These are phyloP conservation scores for Saitozyma sp. DNA, from an alignment of 768 basidiomycete genomes.

Conservation along the genomic window DNA sequence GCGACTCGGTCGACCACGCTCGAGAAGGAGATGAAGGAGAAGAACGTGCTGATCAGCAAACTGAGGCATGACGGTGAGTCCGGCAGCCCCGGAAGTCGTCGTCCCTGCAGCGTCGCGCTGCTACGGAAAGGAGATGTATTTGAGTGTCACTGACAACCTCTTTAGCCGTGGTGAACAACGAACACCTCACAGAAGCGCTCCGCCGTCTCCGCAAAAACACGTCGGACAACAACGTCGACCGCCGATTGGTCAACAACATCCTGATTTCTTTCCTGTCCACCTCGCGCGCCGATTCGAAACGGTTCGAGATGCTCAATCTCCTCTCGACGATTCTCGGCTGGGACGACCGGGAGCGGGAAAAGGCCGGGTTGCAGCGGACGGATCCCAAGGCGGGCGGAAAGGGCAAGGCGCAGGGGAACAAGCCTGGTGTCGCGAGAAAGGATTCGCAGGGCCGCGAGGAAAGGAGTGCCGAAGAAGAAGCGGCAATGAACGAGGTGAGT, in stretches of 20 bases:
- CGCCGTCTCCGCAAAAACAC: conserved; percentile 84
- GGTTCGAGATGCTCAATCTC: conserved; percentile 92
- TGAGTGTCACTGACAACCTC: conserved; percentile 12
- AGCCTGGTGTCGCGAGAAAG: conserved; percentile 52
- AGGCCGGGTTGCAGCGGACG: conserved; percentile 76
- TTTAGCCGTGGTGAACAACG: conserved; percentile 91
- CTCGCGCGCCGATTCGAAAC: conserved; percentile 86
- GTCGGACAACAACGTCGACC: conserved; percentile 82
- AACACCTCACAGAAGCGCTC: conserved; percentile 96
- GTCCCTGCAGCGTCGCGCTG: neutral
- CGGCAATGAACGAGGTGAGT: conserved; percentile 52
- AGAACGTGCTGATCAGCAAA: conserved; percentile 90
- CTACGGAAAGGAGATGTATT: neutral
- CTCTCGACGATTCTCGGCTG: conserved; percentile 88
- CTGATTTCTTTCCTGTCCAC: conserved; percentile 85
- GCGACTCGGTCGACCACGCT: conserved; percentile 68
- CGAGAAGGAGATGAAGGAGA: conserved; percentile 91
- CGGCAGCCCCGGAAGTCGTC: neutral
- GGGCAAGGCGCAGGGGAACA: conserved; percentile 5
- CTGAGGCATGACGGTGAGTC: conserved; percentile 84
- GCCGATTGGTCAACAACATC: conserved; percentile 88
- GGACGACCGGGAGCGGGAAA: conserved; percentile 86
- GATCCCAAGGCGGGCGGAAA: conserved; percentile 27
- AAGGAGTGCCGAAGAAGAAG: conserved; percentile 65
- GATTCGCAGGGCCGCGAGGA: conserved; percentile 53